phyloP scores from a whole-genome alignment of 345 rosid species.

The Eutrema japonicum region DNA sequence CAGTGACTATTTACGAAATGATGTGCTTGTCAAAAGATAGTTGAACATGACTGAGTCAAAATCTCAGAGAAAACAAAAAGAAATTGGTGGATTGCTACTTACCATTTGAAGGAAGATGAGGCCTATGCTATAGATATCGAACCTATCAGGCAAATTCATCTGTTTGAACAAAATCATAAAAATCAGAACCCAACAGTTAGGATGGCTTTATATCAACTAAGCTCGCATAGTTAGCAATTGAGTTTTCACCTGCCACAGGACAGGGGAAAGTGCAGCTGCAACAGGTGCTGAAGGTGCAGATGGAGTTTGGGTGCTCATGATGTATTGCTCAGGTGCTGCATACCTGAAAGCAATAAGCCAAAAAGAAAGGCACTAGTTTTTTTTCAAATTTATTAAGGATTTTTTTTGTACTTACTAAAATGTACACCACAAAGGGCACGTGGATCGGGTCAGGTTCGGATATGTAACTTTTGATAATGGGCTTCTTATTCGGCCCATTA shows the following conservation, averaged over 20 bases:
- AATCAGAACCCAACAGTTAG: conserved; percentile 26
- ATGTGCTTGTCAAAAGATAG: background rate
- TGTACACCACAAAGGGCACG: conserved; percentile 25
- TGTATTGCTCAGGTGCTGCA: conserved; percentile 97
- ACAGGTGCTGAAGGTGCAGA: conserved; percentile 98
- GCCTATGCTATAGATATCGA: conserved; percentile 92
- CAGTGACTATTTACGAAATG: background rate
- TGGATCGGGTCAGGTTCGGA: conserved; percentile 9
- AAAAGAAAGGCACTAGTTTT: conserved; percentile 28
- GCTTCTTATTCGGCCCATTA: background rate
- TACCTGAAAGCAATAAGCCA: conserved; percentile 54
- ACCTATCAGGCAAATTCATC: conserved; percentile 96
- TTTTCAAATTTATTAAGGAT: background rate
- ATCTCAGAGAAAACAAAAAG: conserved; percentile 3
- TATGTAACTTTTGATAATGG: conserved; percentile 17
- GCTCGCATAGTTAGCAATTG: background rate
- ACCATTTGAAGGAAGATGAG: conserved; percentile 96
- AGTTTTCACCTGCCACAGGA: conserved; percentile 88
- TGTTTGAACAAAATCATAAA: conserved; percentile 47
- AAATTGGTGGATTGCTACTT: conserved; percentile 39
- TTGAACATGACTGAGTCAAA: conserved; percentile 22
- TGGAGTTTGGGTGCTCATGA: conserved; percentile 99
- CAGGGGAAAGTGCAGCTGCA: conserved; percentile 95
- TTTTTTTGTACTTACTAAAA: background rate
- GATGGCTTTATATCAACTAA: conserved; percentile 19